Evolutionary conservation across 2,329 filamentous ascomycete species (phyloP).

Genomic region (Colletotrichum karsti): DNA sequence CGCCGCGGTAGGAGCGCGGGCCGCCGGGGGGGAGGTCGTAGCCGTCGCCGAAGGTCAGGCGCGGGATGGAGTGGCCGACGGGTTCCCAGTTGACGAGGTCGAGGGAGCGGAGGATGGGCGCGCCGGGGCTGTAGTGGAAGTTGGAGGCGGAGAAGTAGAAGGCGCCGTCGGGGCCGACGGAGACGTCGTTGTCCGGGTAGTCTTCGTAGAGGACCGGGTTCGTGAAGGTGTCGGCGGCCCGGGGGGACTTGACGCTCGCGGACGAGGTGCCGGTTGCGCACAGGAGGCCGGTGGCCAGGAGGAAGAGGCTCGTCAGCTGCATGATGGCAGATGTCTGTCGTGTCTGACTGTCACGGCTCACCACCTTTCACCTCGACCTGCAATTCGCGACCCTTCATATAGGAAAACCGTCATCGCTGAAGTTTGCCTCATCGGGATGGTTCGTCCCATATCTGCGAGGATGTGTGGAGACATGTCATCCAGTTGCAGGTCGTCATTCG

Average conservation of each 20-base stretch:
- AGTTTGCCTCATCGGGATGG: not conserved
- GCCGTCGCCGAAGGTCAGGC: constrained; percentile 52
- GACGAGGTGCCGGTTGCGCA: not conserved
- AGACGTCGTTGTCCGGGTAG: constrained; percentile 63
- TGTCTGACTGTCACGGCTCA: not conserved
- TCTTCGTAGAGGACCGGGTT: constrained; percentile 66
- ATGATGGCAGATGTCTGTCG: rapidly evolving
- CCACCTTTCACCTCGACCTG: too few species aligned
- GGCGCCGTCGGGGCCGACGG: constrained; percentile 55
- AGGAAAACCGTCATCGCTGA: rapidly evolving
- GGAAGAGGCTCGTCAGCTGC: not conserved
- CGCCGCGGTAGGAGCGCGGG: constrained; percentile 56
- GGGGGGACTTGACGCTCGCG: not conserved
- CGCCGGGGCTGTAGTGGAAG: constrained; percentile 65
- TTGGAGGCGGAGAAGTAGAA: constrained; percentile 66
- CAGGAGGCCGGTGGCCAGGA: not conserved
- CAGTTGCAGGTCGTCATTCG: not conserved
- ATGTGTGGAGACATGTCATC: constrained; percentile 2
- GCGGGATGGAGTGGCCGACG: constrained; percentile 53
- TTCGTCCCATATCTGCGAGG: not conserved
- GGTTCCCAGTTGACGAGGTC: constrained; percentile 63
- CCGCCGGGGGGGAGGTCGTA: constrained; percentile 53
- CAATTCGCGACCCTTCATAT: not conserved
- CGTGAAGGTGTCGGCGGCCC: constrained; percentile 40
- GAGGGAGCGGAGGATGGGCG: constrained; percentile 62